Conservation (phyloP, 345 rosid genomes). For the Brassica carinata region DNA sequence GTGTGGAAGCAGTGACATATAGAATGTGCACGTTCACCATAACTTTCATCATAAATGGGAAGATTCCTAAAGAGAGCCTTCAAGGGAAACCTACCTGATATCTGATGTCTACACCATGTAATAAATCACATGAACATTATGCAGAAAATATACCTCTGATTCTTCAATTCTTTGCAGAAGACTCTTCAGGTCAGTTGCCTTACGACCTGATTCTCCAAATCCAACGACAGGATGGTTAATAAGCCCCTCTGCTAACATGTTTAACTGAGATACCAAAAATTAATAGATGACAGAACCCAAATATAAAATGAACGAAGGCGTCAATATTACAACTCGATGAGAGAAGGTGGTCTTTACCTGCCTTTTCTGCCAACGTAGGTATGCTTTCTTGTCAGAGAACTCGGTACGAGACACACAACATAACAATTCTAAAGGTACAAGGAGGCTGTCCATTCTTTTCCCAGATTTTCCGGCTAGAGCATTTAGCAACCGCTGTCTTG, state of each 20-base stretch:
- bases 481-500: constrained; percentile 89
- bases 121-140: constrained; percentile 23
- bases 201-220: constrained; percentile 88
- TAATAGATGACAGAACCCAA: constrained; percentile 23
- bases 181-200: constrained; percentile 73
- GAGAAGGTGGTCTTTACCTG: constrained; percentile 63
- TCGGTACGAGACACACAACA: constrained; percentile 90
- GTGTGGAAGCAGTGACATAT: not conserved
- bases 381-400: constrained; percentile 95
- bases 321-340: constrained; percentile 7
- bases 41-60: constrained; percentile 2
- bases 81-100: constrained; percentile 7
- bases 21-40: not conserved
- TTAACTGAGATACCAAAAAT: constrained; percentile 58
- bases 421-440: constrained; percentile 88
- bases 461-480: constrained; percentile 88
- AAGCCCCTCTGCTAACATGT: constrained; percentile 96
- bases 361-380: constrained; percentile 98
- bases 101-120: constrained; percentile 19
- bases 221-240: constrained; percentile 88
- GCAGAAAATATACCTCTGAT: constrained; percentile 68
- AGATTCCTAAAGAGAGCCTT: not conserved
- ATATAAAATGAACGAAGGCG: constrained; percentile 28
- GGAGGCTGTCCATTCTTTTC: constrained; percentile 87
- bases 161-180: constrained; percentile 93